Evolutionary conservation across 73 alveolate species (phyloP).

Genomic region (Tetrahymena malaccensis): DNA sequence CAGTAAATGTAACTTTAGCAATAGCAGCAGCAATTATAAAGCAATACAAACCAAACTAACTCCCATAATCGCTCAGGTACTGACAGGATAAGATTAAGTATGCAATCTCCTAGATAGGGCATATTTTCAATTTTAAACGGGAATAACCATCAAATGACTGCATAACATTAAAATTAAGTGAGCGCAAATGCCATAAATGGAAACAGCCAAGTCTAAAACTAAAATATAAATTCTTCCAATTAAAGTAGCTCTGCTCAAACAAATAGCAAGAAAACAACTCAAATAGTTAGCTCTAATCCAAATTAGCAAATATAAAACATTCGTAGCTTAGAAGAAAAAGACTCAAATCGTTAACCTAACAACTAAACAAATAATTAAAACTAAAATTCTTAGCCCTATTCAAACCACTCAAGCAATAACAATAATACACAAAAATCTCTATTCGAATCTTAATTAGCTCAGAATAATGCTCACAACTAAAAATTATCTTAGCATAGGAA

Average conservation of each 20-base stretch:
- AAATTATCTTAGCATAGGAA: neutral
- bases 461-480: neutral
- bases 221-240: neutral
- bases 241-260: neutral
- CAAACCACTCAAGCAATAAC: neutral
- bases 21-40: neutral
- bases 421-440: neutral
- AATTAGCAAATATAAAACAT: neutral
- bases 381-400: neutral
- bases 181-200: neutral
- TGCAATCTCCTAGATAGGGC: neutral
- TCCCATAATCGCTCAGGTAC: neutral
- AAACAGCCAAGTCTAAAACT: neutral
- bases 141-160: neutral
- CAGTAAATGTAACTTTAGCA: neutral
- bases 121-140: neutral
- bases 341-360: neutral
- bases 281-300: neutral
- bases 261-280: neutral
- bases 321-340: neutral
- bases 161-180: too few species aligned
- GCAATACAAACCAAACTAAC: neutral
- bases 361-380: neutral
- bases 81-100: neutral
- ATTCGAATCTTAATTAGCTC: neutral